Conservation (phyloP, 73 alveolate species). For the Durusdinium trenchii region DNA sequence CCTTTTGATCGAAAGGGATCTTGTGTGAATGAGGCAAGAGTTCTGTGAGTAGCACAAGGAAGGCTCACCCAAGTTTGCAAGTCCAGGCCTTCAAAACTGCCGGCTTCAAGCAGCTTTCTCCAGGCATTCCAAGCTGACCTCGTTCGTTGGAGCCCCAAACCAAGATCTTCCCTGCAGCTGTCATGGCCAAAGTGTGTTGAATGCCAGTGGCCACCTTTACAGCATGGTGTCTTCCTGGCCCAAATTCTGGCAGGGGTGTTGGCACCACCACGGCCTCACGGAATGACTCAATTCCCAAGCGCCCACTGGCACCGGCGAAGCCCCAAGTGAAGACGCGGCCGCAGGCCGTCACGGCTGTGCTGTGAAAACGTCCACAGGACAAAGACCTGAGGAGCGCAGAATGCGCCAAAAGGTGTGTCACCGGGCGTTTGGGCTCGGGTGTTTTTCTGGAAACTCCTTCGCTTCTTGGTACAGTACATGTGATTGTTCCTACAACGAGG, state of each 20-base stretch:
- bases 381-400: not conserved
- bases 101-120: constrained; percentile 40
- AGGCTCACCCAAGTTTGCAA: too few relatives aligned
- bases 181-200: constrained; percentile 73
- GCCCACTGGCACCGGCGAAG: constrained; percentile 64
- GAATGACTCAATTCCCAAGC: constrained; percentile 18
- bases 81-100: constrained; percentile 24
- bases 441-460: too few relatives aligned
- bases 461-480: too few relatives aligned
- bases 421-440: too few relatives aligned
- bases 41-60: too few relatives aligned
- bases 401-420: too few relatives aligned
- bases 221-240: constrained; percentile 82
- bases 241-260: constrained; percentile 53
- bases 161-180: constrained; percentile 64
- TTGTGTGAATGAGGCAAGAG: too few relatives aligned
- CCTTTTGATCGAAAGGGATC: too few relatives aligned
- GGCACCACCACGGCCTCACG: constrained; percentile 67
- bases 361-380: constrained; percentile 16
- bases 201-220: constrained; percentile 58
- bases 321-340: constrained; percentile 91
- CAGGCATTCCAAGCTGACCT: constrained; percentile 40
- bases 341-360: not conserved
- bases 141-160: constrained; percentile 82
- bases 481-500: too few relatives aligned